Evolutionary conservation across 305 asterid genomes (phyloP).

Genomic region (Galium porrigens): DNA sequence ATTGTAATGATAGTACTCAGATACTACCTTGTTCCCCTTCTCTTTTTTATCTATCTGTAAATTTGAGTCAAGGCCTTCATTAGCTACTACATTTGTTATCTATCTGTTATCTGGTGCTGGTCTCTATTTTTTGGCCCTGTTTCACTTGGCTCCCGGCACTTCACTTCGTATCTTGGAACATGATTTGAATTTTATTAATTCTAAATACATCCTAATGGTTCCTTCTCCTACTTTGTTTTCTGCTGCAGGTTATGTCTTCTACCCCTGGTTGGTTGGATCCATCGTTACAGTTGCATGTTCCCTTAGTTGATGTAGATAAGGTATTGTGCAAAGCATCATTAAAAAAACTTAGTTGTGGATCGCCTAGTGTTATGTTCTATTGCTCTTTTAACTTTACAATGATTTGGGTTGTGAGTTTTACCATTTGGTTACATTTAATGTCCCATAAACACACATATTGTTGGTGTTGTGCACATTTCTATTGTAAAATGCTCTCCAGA

Average conservation of each 20-base stretch:
- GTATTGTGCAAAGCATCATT: conserved; percentile 23
- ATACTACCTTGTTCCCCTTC: no score
- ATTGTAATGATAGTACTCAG: not conserved
- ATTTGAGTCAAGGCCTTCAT: not conserved
- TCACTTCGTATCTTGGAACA: not conserved
- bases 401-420: not conserved
- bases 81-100: not conserved
- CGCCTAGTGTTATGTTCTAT: not conserved
- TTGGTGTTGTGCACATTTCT: not conserved
- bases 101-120: not conserved
- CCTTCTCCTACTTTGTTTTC: conserved; percentile 1
- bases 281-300: conserved; percentile 58
- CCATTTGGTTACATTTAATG: not conserved
- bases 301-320: conserved; percentile 91
- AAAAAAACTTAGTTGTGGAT: not conserved
- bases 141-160: not conserved
- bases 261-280: conserved; percentile 75
- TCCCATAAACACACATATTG: not conserved
- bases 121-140: not conserved
- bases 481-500: not conserved
- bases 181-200: not conserved
- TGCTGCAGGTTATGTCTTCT: conserved; percentile 50
- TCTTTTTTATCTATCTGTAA: not conserved
- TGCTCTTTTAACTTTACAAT: not conserved
- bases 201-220: not conserved